phyloP scores from a whole-genome alignment of 305 asterid species.

The Ruellia speciosa region DNA sequence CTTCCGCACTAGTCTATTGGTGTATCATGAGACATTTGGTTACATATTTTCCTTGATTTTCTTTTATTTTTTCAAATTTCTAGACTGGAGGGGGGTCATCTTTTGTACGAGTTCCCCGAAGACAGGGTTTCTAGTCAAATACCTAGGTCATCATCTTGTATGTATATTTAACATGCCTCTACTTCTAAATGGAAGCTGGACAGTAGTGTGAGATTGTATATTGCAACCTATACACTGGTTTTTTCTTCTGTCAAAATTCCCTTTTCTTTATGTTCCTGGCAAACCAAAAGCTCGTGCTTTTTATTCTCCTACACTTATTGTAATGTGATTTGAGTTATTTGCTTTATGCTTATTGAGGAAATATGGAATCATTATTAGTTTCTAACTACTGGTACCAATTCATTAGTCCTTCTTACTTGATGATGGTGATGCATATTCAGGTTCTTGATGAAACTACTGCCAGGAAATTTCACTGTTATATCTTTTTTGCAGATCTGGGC shows the following conservation, averaged over 20 bases:
- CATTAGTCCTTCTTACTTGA: neutral
- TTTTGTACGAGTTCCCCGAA: neutral
- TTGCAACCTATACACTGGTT: too few relatives aligned
- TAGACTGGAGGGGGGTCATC: neutral
- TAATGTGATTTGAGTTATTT: neutral
- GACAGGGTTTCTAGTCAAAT: neutral
- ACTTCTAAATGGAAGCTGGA: neutral
- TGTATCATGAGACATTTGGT: neutral
- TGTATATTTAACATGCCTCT: neutral
- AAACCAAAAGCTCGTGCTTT: neutral
- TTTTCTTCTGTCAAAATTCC: neutral
- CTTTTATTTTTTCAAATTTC: neutral
- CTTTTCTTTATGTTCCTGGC: neutral
- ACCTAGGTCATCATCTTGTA: neutral
- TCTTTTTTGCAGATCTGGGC: constrained; percentile 70
- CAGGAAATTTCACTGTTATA: constrained; percentile 7
- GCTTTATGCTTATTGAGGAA: neutral
- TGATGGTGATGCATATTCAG: neutral
- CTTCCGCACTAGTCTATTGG: neutral
- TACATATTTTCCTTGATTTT: neutral
- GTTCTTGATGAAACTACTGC: constrained; percentile 2
- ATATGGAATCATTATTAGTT: neutral
- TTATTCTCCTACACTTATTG: neutral
- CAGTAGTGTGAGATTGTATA: too few relatives aligned
- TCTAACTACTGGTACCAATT: neutral